Conservation (phyloP, 108 stramenopile species). For the Cylindrotheca fusiformis region DNA sequence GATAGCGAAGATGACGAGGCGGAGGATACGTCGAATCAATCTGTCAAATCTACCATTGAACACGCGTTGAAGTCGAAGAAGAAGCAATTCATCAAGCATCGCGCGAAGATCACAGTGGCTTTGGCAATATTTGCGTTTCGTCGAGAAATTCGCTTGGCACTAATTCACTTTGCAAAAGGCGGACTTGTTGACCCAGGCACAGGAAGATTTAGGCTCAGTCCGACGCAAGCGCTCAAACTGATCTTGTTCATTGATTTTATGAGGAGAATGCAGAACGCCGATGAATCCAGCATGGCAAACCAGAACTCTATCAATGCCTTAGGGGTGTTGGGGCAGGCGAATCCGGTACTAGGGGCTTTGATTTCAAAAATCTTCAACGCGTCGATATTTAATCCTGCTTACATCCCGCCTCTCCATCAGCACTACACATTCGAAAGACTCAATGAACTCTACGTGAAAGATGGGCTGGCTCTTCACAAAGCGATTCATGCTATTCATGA, state of each 20-base stretch:
- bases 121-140: conserved; percentile 68
- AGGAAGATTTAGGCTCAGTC: conserved; percentile 12
- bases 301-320: conserved; percentile 6
- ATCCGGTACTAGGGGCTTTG: conserved; percentile 30
- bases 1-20: conserved; percentile 33
- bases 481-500: conserved; percentile 29
- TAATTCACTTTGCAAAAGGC: conserved; percentile 2
- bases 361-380: conserved; percentile 21
- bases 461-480: conserved; percentile 51
- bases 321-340: conserved; percentile 10
- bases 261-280: conserved; percentile 25
- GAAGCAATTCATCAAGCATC: conserved; percentile 29
- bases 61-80: conserved; percentile 18
- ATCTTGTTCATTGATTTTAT: conserved; percentile 50
- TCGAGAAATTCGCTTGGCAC: conserved; percentile 32
- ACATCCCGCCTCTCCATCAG: conserved; percentile 65
- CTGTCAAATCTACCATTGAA: conserved; percentile 7
- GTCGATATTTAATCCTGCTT: conserved; percentile 38
- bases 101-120: conserved; percentile 26
- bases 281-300: neutral
- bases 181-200: conserved; percentile 17
- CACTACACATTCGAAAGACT: conserved; percentile 80
- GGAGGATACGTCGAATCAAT: conserved; percentile 13
- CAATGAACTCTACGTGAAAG: conserved; percentile 65
- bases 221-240: conserved; percentile 49